Evolutionary conservation across 768 basidiomycete species (phyloP).

Genomic region (Mycena haematopus): DNA sequence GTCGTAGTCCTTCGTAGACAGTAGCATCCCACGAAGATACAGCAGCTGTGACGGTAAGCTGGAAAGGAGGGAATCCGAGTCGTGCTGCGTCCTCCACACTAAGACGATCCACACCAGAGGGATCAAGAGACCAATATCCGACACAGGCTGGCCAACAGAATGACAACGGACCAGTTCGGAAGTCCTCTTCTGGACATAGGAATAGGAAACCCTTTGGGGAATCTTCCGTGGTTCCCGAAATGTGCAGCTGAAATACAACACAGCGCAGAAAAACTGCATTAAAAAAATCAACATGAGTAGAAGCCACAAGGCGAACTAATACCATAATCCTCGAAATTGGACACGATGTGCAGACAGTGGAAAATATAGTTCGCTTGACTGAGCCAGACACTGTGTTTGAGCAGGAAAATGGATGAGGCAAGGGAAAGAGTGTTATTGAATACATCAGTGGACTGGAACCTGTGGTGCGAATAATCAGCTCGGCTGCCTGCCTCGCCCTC

Average conservation of each 20-base stretch:
- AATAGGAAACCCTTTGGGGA: not conserved
- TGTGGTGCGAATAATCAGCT: not conserved
- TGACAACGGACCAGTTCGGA: not conserved
- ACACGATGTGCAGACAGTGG: not conserved
- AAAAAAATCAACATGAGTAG: not conserved
- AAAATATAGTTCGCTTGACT: not conserved
- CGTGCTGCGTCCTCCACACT: not conserved
- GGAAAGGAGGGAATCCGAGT: not conserved
- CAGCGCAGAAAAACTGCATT: not conserved
- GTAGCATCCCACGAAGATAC: not conserved
- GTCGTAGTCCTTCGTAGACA: not conserved
- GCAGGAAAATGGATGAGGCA: too few relatives aligned
- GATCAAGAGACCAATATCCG: not conserved
- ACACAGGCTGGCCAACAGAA: not conserved
- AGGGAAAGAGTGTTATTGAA: too few relatives aligned
- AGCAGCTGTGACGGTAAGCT: not conserved
- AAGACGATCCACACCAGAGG: not conserved
- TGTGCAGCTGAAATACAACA: not conserved
- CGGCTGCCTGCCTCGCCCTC: too few relatives aligned
- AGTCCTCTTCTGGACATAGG: not conserved
- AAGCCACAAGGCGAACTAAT: not conserved
- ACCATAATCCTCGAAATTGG: not conserved
- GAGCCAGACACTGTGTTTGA: not conserved
- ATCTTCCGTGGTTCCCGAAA: not conserved
- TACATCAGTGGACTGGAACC: not conserved